A percentile compares a stretch with the other conserved stretches of the same genome.
Conservation (phyloP, 2,329 filamentous ascomycete species). For the Microdochium trichocladiopsis region DNA sequence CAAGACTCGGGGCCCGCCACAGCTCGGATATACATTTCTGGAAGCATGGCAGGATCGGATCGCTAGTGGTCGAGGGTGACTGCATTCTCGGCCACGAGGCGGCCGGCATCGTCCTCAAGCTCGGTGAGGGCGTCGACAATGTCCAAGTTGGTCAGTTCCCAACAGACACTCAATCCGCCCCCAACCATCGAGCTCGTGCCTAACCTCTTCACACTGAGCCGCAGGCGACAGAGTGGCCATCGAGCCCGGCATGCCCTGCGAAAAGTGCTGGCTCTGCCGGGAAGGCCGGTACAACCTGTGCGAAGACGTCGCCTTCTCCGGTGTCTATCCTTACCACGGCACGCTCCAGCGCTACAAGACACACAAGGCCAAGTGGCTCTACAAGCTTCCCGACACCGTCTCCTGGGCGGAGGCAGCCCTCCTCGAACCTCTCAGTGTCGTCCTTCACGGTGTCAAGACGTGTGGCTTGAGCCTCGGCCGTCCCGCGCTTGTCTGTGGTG, state of each 20-base stretch:
- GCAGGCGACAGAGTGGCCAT: slow-evolving; percentile 57
- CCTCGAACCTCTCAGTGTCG: slow-evolving; percentile 57
- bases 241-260: slow-evolving; percentile 60
- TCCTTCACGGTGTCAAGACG: slow-evolving; percentile 50
- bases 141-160: slow-evolving; percentile 33
- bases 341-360: slow-evolving; percentile 55
- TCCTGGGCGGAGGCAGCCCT: slow-evolving; percentile 53
- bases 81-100: slow-evolving; percentile 62
- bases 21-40: slow-evolving; percentile 64
- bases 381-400: slow-evolving; percentile 49
- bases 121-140: slow-evolving; percentile 45
- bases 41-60: slow-evolving; percentile 57
- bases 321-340: slow-evolving; percentile 54
- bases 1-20: slow-evolving; percentile 3
- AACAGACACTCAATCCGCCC: background rate
- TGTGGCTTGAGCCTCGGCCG: slow-evolving; percentile 47
- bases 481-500: slow-evolving; percentile 51
- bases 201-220: too few relatives aligned
- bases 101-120: slow-evolving; percentile 50
- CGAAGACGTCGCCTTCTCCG: slow-evolving; percentile 52
- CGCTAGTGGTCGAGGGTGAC: slow-evolving; percentile 53
- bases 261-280: slow-evolving; percentile 49
- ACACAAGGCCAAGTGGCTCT: slow-evolving; percentile 53
- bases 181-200: background rate
- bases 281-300: slow-evolving; percentile 59